Percentiles rank a stretch among this genome's conserved stretches.
Evolutionary conservation across 257 asterid species (phyloP).

Genomic region (Scutellaria baicalensis): DNA sequence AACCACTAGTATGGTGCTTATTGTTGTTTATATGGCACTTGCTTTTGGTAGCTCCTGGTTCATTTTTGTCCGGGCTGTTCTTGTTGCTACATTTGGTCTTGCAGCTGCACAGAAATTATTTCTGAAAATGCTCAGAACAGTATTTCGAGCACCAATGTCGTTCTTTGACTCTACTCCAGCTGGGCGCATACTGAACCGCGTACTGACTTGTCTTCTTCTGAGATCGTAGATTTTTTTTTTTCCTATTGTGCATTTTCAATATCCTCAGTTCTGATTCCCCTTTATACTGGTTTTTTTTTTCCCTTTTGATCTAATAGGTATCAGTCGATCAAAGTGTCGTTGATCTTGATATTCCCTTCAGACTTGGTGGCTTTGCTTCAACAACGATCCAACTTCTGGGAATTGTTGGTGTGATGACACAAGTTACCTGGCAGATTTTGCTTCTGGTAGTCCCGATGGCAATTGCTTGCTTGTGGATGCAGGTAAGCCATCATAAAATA

Average conservation of each 20-base stretch:
- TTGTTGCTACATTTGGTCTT: slow-evolving; percentile 96
- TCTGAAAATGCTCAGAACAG: slow-evolving; percentile 65
- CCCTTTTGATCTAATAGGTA: slow-evolving; percentile 60
- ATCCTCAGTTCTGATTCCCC: slow-evolving; percentile 3
- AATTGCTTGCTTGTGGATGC: slow-evolving; percentile 99
- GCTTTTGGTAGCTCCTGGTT: slow-evolving; percentile 97
- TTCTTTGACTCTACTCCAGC: slow-evolving; percentile 98
- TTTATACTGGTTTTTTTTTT: slow-evolving; percentile 23
- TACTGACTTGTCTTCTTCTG: slow-evolving; percentile 28
- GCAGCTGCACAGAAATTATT: slow-evolving; percentile 92
- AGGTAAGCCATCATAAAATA: slow-evolving; percentile 39
- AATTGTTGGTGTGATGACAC: slow-evolving; percentile 93
- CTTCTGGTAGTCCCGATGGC: slow-evolving; percentile 98
- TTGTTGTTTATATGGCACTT: slow-evolving; percentile 88
- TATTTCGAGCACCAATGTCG: slow-evolving; percentile 91
- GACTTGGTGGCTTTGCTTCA: slow-evolving; percentile 99
- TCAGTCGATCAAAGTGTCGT: slow-evolving; percentile 97
- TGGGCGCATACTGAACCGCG: slow-evolving; percentile 92
- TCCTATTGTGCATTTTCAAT: not conserved
- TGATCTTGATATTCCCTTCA: slow-evolving; percentile 98
- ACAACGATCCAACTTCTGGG: slow-evolving; percentile 98
- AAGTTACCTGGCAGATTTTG: slow-evolving; percentile 95
- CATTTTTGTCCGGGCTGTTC: slow-evolving; percentile 83
- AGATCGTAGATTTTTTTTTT: not conserved
- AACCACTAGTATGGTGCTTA: slow-evolving; percentile 70